These are phyloP conservation scores for Naganishia albida DNA, from an alignment of 1,284 basidiomycete species.

Conservation along the genomic window DNA sequence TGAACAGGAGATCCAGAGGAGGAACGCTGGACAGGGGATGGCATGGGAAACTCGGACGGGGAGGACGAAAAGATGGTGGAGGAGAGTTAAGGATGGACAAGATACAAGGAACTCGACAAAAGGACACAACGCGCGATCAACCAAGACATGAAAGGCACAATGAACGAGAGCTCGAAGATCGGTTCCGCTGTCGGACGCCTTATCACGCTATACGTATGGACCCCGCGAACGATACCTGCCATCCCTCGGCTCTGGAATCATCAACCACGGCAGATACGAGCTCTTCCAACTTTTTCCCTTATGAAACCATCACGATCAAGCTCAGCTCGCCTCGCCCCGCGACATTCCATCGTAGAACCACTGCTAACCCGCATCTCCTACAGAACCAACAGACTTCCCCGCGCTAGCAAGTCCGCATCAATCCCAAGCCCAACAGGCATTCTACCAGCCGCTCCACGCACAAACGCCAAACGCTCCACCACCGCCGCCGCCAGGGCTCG, in stretches of 20 bases:
- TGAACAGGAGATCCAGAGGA: background rate
- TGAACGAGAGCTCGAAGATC: background rate
- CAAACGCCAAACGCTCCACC: background rate
- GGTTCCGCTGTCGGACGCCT: background rate
- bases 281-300: background rate
- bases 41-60: background rate
- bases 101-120: no score
- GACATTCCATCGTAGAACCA: slow-evolving; percentile 45
- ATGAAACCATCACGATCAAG: slow-evolving; percentile 39
- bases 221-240: no score
- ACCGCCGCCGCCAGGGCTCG: slow-evolving; percentile 16
- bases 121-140: background rate
- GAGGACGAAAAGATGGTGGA: slow-evolving; percentile 7
- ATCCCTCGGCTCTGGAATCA: no score
- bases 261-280: no score
- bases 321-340: no score
- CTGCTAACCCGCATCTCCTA: slow-evolving; percentile 33
- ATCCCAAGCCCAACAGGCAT: slow-evolving; percentile 45
- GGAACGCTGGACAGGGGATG: background rate
- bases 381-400: slow-evolving; percentile 24
- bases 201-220: no score
- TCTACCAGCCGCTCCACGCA: background rate
- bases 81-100: background rate
- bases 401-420: slow-evolving; percentile 44
- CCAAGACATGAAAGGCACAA: background rate